These are phyloP conservation scores for Pelargonium fulgidum DNA, from an alignment of 441 rosid species.

Conservation along the genomic window DNA sequence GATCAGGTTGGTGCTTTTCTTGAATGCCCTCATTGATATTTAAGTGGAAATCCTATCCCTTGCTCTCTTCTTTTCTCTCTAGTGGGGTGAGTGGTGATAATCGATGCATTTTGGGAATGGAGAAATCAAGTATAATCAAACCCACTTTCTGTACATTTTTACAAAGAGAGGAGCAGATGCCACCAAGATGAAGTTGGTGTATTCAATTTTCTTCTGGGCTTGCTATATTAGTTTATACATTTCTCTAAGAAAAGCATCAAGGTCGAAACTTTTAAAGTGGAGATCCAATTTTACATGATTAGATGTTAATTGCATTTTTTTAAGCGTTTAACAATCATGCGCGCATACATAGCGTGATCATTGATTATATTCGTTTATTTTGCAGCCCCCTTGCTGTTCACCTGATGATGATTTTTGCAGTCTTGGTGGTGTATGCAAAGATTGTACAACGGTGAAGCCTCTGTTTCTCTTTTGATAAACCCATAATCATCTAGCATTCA, in stretches of 20 bases:
- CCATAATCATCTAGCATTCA: neutral
- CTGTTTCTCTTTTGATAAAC: constrained; percentile 13
- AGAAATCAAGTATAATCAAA: neutral
- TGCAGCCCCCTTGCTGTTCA: constrained; percentile 86
- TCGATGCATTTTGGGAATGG: neutral
- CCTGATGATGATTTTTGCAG: constrained; percentile 59
- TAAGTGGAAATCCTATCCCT: constrained; percentile 5
- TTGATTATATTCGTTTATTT: constrained; percentile 11
- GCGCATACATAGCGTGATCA: constrained; percentile 15
- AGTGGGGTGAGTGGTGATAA: neutral
- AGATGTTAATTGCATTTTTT: constrained; percentile 3
- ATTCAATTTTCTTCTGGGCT: neutral
- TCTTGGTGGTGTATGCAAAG: constrained; percentile 54
- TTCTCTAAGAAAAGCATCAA: neutral
- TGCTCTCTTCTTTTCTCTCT: neutral
- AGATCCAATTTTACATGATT: constrained; percentile 13
- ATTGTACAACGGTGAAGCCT: constrained; percentile 60
- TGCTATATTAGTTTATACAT: neutral
- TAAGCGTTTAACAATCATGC: constrained; percentile 10
- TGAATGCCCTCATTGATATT: constrained; percentile 9
- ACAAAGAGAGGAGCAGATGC: neutral
- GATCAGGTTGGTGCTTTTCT: constrained; percentile 44
- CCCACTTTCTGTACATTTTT: neutral
- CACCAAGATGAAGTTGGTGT: neutral
- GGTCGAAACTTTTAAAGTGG: neutral